Evolutionary conservation across 2,329 filamentous ascomycete genomes (phyloP).

Genomic region (Mycosphaerella arachidis): DNA sequence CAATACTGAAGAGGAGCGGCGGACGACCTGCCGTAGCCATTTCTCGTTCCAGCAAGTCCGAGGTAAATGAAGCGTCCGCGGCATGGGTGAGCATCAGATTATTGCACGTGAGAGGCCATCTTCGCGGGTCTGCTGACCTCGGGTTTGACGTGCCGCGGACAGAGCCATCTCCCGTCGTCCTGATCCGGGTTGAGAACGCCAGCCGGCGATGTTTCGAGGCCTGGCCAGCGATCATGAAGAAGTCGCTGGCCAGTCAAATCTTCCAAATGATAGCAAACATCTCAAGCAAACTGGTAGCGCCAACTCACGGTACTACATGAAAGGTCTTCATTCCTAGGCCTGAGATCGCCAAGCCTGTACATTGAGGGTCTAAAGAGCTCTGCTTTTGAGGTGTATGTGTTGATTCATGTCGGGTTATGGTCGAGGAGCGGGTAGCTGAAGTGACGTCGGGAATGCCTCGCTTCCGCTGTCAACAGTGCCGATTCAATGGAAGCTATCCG

Average conservation of each 20-base stretch:
- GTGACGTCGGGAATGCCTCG: slow-evolving; percentile 6
- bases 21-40: no score
- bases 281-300: slow-evolving; percentile 3
- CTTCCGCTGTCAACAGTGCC: slow-evolving; percentile 3
- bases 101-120: background rate
- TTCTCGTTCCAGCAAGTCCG: background rate
- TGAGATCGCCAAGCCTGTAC: background rate
- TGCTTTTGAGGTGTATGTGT: background rate
- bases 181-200: background rate
- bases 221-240: background rate
- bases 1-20: no score
- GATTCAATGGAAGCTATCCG: slow-evolving; percentile 6
- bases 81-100: background rate
- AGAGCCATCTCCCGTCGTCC: background rate
- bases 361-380: background rate
- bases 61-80: background rate
- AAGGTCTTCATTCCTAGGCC: background rate
- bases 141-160: background rate
- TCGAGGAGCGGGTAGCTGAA: background rate
- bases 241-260: slow-evolving; percentile 5
- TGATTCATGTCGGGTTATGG: background rate
- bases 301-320: slow-evolving; percentile 4
- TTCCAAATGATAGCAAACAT: slow-evolving; percentile 12
- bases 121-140: slow-evolving; percentile 5
- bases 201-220: background rate